These are phyloP conservation scores for Colletotrichum tabaci DNA, from an alignment of 2,329 filamentous ascomycete genomes.

Conservation along the genomic window DNA sequence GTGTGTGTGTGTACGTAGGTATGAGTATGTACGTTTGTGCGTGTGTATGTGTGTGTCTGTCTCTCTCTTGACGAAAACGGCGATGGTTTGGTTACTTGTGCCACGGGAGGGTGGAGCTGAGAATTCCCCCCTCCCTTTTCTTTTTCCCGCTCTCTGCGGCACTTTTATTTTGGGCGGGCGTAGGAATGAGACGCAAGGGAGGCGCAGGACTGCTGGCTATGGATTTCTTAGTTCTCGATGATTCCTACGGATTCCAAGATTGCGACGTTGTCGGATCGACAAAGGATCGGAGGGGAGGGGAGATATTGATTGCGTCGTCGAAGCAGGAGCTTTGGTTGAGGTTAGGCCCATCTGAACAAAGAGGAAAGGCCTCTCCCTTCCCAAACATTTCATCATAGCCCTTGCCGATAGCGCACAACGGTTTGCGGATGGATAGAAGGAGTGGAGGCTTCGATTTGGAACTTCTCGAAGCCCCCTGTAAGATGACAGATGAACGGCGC, in stretches of 20 bases:
- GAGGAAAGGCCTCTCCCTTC: too few relatives aligned
- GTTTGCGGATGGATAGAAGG: neutral
- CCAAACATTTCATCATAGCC: neutral
- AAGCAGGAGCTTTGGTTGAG: slow-evolving; percentile 13
- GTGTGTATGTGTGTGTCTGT: too few relatives aligned
- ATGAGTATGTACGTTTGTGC: too few relatives aligned
- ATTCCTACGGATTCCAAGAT: neutral
- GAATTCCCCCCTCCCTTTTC: neutral
- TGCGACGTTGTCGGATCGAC: neutral
- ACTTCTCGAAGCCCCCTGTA: slow-evolving; percentile 11
- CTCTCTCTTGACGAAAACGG: slow-evolving; percentile 14
- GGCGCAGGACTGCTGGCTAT: neutral
- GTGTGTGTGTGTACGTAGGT: too few relatives aligned
- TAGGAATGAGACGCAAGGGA: neutral
- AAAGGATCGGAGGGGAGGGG: neutral
- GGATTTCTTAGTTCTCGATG: neutral
- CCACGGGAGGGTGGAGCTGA: neutral
- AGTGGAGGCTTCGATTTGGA: neutral
- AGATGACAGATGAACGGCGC: neutral
- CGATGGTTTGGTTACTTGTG: slow-evolving; percentile 1
- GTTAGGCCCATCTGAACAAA: slow-evolving; percentile 18
- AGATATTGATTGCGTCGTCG: neutral
- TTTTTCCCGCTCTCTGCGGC: neutral
- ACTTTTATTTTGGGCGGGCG: neutral
- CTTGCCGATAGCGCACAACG: neutral